Base-by-base conservation (phyloP, 2,329 filamentous ascomycete species). In the Colletotrichum cordylinicola region DNA sequence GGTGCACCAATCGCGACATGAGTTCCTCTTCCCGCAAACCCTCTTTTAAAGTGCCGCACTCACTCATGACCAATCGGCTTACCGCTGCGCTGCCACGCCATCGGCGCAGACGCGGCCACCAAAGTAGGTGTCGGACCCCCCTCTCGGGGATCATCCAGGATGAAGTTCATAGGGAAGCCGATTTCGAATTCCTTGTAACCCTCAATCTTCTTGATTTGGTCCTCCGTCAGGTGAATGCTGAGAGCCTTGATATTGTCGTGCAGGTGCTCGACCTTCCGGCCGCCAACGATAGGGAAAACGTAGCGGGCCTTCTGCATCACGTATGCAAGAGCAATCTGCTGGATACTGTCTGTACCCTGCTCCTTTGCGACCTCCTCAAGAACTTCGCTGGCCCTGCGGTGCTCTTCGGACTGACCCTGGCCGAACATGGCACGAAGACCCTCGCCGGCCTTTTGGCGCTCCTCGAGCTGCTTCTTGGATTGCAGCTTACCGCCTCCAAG, bases 341-440 rank as follows among this genome's bases (percentile, higher is more conserved):
- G 93, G 65, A 94, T 87, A 37, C 88, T 85, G 2, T 79, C 90
- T 68, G 88, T 85, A 2, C 89, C 88, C 78, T 92, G 90, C 75
- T 88, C 85, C 9, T 87, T 86, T 1, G 90, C 91, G 9, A 94
- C 88, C 78, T 91, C 87, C 31, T 90, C 91, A 1, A 95, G 86
- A 0, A 90, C 91, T 33, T 86, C 87, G 67, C 89, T 91, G 39
- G 92, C 86, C 69, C 87, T 87, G 8, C 81, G 83, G 72, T 91
- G 89, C 0, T 89, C 85, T 33, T 90, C 88, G 4, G 85, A 86
- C 75, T 90, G 81, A 55, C 77, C 67, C 76, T 84, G 77, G 21
- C 61, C 68, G 3, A 80, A 72, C n/a, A 82, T 65, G 39, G n/a
- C 71, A 77, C 79, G 86, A 77, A 82, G 84, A 70, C 82, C 84